Percentiles rank a stretch among this genome's conserved stretches.
phyloP scores from a whole-genome alignment of 257 asterid genomes.

The Ajuga chamaepitys region DNA sequence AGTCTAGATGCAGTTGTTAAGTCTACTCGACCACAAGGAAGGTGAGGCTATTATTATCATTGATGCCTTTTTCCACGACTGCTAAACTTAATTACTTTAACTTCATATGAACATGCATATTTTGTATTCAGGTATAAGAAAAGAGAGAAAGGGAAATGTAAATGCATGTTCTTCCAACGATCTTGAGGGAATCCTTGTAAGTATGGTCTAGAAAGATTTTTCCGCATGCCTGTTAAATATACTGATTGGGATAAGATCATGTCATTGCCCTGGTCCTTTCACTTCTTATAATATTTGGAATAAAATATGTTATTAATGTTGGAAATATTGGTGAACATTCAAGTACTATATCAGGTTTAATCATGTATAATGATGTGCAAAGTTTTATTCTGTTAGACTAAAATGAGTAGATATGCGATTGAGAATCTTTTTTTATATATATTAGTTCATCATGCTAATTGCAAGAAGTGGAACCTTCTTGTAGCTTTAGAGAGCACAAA shows the following conservation, averaged over 20 bases:
- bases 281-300: neutral
- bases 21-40: slow-evolving; percentile 91
- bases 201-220: slow-evolving; percentile 13
- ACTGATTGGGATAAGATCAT: neutral
- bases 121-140: slow-evolving; percentile 57
- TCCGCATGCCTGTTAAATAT: neutral
- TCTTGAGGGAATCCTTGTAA: slow-evolving; percentile 94
- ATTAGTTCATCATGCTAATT: neutral
- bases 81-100: neutral
- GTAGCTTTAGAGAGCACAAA: too few species aligned
- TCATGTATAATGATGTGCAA: neutral
- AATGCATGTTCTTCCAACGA: slow-evolving; percentile 68
- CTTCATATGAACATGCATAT: neutral
- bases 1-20: slow-evolving; percentile 35
- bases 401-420: neutral
- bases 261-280: neutral
- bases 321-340: neutral
- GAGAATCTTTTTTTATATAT: neutral
- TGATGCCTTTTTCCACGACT: neutral
- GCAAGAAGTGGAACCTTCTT: neutral
- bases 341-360: neutral
- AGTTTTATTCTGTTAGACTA: neutral
- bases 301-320: neutral
- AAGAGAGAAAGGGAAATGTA: slow-evolving; percentile 88
- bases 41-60: slow-evolving; percentile 34